These are phyloP conservation scores for Alternaria longipes DNA, from an alignment of 2,329 filamentous ascomycete species.

Conservation along the genomic window DNA sequence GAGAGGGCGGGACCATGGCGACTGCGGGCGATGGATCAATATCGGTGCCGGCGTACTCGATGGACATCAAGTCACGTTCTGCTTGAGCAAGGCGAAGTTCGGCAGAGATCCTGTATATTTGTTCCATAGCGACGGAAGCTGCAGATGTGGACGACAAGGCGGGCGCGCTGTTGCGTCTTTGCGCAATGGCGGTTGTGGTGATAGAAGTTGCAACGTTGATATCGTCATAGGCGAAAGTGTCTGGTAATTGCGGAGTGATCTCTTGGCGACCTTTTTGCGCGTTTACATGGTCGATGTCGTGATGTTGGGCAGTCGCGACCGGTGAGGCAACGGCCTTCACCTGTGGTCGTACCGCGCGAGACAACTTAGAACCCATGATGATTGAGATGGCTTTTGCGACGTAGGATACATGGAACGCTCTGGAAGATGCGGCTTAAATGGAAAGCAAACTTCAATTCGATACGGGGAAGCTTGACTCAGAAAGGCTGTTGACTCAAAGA, in stretches of 20 bases:
- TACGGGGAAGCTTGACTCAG: slow-evolving; percentile 30
- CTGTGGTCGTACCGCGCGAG: slow-evolving; percentile 31
- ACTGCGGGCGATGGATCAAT: background rate
- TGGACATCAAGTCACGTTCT: slow-evolving; percentile 19
- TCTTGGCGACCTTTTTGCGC: slow-evolving; percentile 20
- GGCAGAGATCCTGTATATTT: background rate
- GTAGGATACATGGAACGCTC: background rate
- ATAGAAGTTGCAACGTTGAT: slow-evolving; percentile 12
- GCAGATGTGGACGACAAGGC: background rate
- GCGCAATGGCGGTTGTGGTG: background rate
- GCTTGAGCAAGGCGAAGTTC: slow-evolving; percentile 15
- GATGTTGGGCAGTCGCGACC: slow-evolving; percentile 20
- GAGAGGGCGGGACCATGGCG: background rate
- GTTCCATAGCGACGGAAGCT: slow-evolving; percentile 5
- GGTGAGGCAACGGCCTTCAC: slow-evolving; percentile 29
- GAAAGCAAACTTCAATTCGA: slow-evolving; percentile 12
- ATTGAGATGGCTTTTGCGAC: background rate
- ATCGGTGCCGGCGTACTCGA: slow-evolving; percentile 11
- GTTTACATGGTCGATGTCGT: slow-evolving; percentile 24
- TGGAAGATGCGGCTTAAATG: background rate
- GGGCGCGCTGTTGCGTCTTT: slow-evolving; percentile 29
- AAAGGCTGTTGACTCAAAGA: slow-evolving; percentile 33
- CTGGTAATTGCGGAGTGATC: background rate
- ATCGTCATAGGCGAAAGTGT: slow-evolving; percentile 18
- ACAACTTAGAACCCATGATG: slow-evolving; percentile 42